Evolutionary conservation across 371 early-diverging fungal species (phyloP).

Genomic region (Rhizopus arrhizus): DNA sequence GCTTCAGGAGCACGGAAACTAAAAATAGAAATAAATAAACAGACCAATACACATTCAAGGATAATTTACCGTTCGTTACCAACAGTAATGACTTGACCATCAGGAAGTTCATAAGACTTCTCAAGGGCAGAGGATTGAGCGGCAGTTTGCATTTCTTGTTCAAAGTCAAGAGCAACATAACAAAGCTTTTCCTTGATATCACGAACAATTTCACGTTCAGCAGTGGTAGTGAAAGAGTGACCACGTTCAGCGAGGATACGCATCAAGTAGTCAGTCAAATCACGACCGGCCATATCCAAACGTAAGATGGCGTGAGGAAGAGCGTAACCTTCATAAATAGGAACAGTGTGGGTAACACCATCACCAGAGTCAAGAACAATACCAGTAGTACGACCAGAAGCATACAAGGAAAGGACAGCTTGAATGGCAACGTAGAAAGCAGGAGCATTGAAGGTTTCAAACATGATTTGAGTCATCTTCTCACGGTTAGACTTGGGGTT

Average conservation of each 20-base stretch:
- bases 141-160: slow-evolving; percentile 98
- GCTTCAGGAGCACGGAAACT: slow-evolving; percentile 98
- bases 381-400: slow-evolving; percentile 99
- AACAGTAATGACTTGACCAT: slow-evolving; percentile 98
- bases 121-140: slow-evolving; percentile 90
- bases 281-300: slow-evolving; percentile 95
- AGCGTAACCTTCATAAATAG: slow-evolving; percentile 99
- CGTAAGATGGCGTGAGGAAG: slow-evolving; percentile 98
- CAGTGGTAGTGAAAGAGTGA: slow-evolving; percentile 98
- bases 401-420: slow-evolving; percentile 96
- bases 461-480: slow-evolving; percentile 99
- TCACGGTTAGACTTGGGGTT: slow-evolving; percentile 99
- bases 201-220: slow-evolving; percentile 99
- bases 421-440: slow-evolving; percentile 99
- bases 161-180: slow-evolving; percentile 98
- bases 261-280: slow-evolving; percentile 97
- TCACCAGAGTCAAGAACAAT: slow-evolving; percentile 99
- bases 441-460: slow-evolving; percentile 99
- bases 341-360: slow-evolving; percentile 99
- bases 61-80: slow-evolving; percentile 86
- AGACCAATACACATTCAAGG: not conserved
- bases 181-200: slow-evolving; percentile 99
- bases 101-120: slow-evolving; percentile 99
- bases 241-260: slow-evolving; percentile 99
- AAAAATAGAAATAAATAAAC: slow-evolving; percentile 2